Evolutionary conservation across 108 stramenopile genomes (phyloP).

Genomic region (Cyclotella atomus): DNA sequence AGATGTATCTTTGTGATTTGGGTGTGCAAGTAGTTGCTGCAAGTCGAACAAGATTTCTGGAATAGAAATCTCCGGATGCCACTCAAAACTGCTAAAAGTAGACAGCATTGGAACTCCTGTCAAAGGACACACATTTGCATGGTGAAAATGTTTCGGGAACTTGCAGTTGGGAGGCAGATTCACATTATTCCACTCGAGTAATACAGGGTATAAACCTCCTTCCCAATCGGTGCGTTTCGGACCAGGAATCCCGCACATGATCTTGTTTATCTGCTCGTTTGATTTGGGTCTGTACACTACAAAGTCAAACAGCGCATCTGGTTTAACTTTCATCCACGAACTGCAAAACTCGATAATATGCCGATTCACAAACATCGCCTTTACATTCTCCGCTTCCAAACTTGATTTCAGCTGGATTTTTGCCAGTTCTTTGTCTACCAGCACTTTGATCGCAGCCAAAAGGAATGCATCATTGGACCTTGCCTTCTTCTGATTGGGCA

Average conservation of each 20-base stretch:
- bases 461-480: not conserved
- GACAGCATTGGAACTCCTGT: constrained; percentile 7
- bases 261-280: not conserved
- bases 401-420: not conserved
- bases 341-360: constrained; percentile 21
- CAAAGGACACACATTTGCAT: constrained; percentile 15
- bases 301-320: constrained; percentile 31
- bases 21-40: constrained; percentile 34
- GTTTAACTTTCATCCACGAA: constrained; percentile 13
- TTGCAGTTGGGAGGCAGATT: constrained; percentile 20
- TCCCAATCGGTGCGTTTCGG: constrained; percentile 33
- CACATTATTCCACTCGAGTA: constrained; percentile 13
- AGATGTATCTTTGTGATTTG: constrained; percentile 13
- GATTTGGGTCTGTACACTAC: constrained; percentile 21
- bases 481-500: not conserved
- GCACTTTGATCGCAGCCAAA: constrained; percentile 6
- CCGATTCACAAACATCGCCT: constrained; percentile 21
- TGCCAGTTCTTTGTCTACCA: constrained; percentile 14
- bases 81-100: constrained; percentile 9
- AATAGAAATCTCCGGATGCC: constrained; percentile 28
- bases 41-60: constrained; percentile 30
- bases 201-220: constrained; percentile 23
- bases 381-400: not conserved
- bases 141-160: constrained; percentile 31
- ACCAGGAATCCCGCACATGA: constrained; percentile 27